phyloP scores from a whole-genome alignment of 805 yeast genomes.

The Wickerhamomyces bisporus region DNA sequence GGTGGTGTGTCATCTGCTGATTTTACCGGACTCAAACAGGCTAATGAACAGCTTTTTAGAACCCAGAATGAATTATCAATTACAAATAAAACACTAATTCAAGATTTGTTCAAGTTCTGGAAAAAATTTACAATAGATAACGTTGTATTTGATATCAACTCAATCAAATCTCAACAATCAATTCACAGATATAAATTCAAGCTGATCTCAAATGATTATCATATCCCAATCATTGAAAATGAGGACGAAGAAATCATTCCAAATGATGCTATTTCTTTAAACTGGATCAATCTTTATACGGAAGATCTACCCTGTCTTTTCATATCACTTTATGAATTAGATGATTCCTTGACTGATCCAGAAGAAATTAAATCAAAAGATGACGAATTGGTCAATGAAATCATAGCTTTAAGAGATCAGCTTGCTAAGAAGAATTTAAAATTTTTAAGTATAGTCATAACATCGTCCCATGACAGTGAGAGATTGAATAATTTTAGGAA shows the following conservation, averaged over 20 bases:
- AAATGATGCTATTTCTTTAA: slow-evolving; percentile 32
- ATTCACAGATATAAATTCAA: slow-evolving; percentile 26
- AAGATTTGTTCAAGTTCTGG: slow-evolving; percentile 25
- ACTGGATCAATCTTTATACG: slow-evolving; percentile 52
- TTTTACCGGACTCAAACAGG: not conserved
- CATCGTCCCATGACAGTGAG: slow-evolving; percentile 30
- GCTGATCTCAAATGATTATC: slow-evolving; percentile 24
- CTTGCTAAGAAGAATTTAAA: slow-evolving; percentile 27
- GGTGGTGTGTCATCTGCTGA: slow-evolving; percentile 16
- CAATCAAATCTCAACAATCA: slow-evolving; percentile 18
- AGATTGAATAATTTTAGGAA: slow-evolving; percentile 34
- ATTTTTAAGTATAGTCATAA: slow-evolving; percentile 32
- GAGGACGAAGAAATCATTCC: slow-evolving; percentile 25
- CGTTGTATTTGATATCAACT: slow-evolving; percentile 22
- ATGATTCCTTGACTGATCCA: slow-evolving; percentile 25
- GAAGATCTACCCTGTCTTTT: slow-evolving; percentile 43
- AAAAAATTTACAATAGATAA: slow-evolving; percentile 26
- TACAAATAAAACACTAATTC: slow-evolving; percentile 7
- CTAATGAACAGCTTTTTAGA: slow-evolving; percentile 9
- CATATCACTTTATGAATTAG: slow-evolving; percentile 39
- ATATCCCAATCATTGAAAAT: slow-evolving; percentile 17
- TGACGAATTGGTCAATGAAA: slow-evolving; percentile 31
- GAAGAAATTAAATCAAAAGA: slow-evolving; percentile 24
- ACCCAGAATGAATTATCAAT: slow-evolving; percentile 4
- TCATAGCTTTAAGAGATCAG: slow-evolving; percentile 28